Base-by-base conservation (phyloP, 805 yeast genomes). In the Lachancea fermentati region DNA sequence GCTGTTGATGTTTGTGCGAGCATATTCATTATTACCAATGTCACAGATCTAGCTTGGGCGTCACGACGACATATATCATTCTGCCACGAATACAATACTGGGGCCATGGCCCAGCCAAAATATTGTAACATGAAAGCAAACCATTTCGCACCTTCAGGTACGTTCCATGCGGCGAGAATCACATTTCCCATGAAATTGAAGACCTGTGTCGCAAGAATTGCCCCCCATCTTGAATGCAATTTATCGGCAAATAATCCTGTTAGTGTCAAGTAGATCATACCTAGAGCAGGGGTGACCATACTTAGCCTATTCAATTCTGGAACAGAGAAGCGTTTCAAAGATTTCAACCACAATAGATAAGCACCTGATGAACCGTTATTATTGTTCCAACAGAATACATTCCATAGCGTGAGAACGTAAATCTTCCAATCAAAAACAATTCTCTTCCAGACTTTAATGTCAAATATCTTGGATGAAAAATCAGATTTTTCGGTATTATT, bases 21-120 rank as follows among this genome's bases (percentile, higher is more conserved):
- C 29, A 60, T 55, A 52, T 76, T 76, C 73, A 74, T 69, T n/a
- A 66, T 51, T 19, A 75, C 74, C 44, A 76, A 62, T 31, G 71
- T 67, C 17, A 75, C 67, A 3, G 79, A 72, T 46, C 82, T 62
- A 38, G 71, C 69, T 45, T 74, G 71, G 5, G 74, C 68, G 48
- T 76, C 77, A 32, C 71, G 66, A 34, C 81, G 66, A 41, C 77
- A 71, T 29, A 76, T 75, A 55, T 75, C 80, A 47, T 74, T 74
- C 39, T 71, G 72, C 79, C 81, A 77, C 13, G 77, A 68, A 52
- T 76, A 78, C 12, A 76, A 55, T 1, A 73, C 76, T 0, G 81
- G 76, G 1, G 82, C 79, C 71, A 72, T 72, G 8, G 81, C 76
- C 75, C 78, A 71, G 5, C 79, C 79, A 42, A 72, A 68, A 54